Percentiles rank a stretch among this genome's conserved stretches.
phyloP scores from a whole-genome alignment of 805 yeast genomes.

The Pichia membranifaciens region DNA sequence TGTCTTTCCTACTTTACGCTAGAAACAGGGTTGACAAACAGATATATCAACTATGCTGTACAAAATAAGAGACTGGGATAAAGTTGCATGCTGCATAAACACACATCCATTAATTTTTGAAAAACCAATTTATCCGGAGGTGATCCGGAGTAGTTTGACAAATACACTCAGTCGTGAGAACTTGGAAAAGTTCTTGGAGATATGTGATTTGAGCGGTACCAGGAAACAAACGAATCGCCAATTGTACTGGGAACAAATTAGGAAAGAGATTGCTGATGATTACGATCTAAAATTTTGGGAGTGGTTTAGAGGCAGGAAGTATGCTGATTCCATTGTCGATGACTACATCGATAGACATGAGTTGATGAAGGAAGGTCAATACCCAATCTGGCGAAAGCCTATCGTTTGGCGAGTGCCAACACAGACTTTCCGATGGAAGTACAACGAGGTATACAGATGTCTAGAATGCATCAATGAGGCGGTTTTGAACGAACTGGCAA shows the following conservation, averaged over 20 bases:
- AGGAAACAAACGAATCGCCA: conserved; percentile 4
- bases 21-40: background rate
- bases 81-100: background rate
- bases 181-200: conserved; percentile 1
- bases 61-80: conserved; percentile 1
- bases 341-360: conserved; percentile 2
- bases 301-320: background rate
- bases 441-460: background rate
- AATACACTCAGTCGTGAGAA: conserved; percentile 1
- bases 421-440: conserved; percentile 7
- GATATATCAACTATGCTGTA: background rate
- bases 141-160: background rate
- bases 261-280: background rate
- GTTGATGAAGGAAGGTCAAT: background rate
- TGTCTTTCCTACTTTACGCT: no score
- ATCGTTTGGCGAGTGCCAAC: conserved; percentile 1
- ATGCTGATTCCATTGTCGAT: conserved; percentile 3
- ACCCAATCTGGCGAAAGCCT: conserved; percentile 10
- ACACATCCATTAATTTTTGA: conserved; percentile 3
- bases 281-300: conserved; percentile 4
- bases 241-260: conserved; percentile 3
- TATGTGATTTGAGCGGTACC: conserved; percentile 5
- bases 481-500: background rate
- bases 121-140: conserved; percentile 1
- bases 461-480: conserved; percentile 6